Conservation (phyloP, 345 rosid species). For the Eutrema yunnanense region DNA sequence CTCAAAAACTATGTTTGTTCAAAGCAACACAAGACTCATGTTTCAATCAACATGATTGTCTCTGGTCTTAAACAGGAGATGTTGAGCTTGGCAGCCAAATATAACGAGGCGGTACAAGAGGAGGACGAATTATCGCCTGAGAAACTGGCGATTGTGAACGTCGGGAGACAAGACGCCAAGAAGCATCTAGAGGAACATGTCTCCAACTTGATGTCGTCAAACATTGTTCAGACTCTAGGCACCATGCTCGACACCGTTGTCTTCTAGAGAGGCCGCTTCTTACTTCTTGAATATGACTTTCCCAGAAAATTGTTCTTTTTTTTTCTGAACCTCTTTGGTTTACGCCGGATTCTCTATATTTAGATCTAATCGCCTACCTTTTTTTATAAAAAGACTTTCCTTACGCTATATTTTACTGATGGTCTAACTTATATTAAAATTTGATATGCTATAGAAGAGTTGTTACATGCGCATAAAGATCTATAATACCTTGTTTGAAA, state of each 20-base stretch:
- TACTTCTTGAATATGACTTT: background rate
- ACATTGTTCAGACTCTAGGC: slow-evolving; percentile 80
- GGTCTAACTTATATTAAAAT: background rate
- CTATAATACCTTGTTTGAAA: background rate
- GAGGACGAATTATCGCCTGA: slow-evolving; percentile 86
- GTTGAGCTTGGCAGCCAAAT: slow-evolving; percentile 62
- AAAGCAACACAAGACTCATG: background rate
- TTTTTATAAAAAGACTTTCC: background rate
- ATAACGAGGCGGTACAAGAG: slow-evolving; percentile 85
- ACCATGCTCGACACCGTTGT: slow-evolving; percentile 89
- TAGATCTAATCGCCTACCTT: background rate
- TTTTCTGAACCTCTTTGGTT: background rate
- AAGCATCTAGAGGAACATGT: slow-evolving; percentile 88
- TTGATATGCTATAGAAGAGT: background rate
- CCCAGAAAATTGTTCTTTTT: background rate
- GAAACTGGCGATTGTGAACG: slow-evolving; percentile 74
- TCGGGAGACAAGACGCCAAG: slow-evolving; percentile 87
- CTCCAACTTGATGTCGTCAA: slow-evolving; percentile 81
- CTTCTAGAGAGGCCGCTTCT: slow-evolving; percentile 32
- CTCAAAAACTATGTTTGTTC: background rate
- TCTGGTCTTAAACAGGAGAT: slow-evolving; percentile 48
- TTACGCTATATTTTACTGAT: background rate
- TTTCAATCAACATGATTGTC: background rate
- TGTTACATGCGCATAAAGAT: background rate
- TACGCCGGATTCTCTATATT: background rate